These are phyloP conservation scores for Podospora tetraspora DNA, from an alignment of 495 filamentous ascomycete genomes.

Conservation along the genomic window DNA sequence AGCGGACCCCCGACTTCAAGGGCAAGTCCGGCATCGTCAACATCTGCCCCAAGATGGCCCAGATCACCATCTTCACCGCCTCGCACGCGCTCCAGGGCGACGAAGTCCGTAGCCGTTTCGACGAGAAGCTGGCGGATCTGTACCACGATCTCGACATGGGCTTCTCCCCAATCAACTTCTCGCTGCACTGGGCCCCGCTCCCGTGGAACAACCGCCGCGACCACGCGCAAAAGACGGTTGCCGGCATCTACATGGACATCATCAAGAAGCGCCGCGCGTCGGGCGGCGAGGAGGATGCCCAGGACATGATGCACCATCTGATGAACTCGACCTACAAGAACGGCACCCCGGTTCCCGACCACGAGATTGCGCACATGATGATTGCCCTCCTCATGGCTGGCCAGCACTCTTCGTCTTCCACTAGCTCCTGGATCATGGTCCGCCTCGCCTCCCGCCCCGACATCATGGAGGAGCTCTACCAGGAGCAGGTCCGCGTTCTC, in stretches of 20 bases:
- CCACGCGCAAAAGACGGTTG: conserved; percentile 65
- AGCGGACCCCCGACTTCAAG: conserved; percentile 60
- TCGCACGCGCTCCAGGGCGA: conserved; percentile 74
- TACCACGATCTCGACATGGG: conserved; percentile 83
- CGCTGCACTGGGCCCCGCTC: conserved; percentile 80
- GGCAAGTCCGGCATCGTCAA: conserved; percentile 59
- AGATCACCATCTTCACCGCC: conserved; percentile 83
- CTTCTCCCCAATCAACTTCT: conserved; percentile 79
- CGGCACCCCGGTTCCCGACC: conserved; percentile 63
- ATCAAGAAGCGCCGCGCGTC: conserved; percentile 58
- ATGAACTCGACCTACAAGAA: conserved; percentile 77
- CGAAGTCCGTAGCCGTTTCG: conserved; percentile 70
- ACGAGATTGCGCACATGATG: conserved; percentile 87
- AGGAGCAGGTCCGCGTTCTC: conserved; percentile 62
- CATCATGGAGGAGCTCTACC: conserved; percentile 68
- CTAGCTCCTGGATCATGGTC: conserved; percentile 74
- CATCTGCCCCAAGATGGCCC: conserved; percentile 64
- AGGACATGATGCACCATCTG: conserved; percentile 80
- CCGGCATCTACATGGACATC: conserved; percentile 71
- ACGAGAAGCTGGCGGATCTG: conserved; percentile 65
- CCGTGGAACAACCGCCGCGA: conserved; percentile 79
- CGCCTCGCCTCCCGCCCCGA: conserved; percentile 68
- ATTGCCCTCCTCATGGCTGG: conserved; percentile 87
- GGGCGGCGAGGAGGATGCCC: conserved; percentile 41
- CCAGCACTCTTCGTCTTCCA: conserved; percentile 81